Evolutionary conservation across 257 asterid species (phyloP).

Genomic region (Solanum paucissectum): DNA sequence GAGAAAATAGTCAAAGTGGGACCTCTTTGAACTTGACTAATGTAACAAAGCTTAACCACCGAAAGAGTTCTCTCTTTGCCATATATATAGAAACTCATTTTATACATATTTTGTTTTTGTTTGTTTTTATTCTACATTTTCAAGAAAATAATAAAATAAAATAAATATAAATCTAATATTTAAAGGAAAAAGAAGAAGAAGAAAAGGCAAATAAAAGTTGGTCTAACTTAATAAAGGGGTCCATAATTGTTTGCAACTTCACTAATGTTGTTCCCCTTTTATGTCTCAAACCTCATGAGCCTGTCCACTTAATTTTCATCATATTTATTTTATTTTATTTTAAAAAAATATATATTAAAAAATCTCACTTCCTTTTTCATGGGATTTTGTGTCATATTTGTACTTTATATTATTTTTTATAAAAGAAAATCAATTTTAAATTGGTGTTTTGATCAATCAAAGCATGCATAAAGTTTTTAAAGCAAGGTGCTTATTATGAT

Average conservation of each 20-base stretch:
- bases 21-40: conserved; percentile 19
- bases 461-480: background rate
- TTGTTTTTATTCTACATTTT: background rate
- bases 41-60: conserved; percentile 17
- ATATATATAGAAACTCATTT: conserved; percentile 7
- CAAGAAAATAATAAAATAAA: background rate
- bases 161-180: no score
- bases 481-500: background rate
- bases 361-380: background rate
- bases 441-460: background rate
- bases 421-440: background rate
- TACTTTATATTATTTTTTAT: background rate
- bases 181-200: background rate
- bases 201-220: background rate
- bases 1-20: conserved; percentile 26
- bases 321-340: background rate
- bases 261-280: conserved; percentile 35
- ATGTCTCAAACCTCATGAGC: conserved; percentile 18
- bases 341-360: background rate
- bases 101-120: background rate
- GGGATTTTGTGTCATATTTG: background rate
- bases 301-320: conserved; percentile 14
- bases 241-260: conserved; percentile 13
- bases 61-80: conserved; percentile 17
- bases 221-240: conserved; percentile 14